Conservation (phyloP, 1,139 yeast genomes). For the Saccharomyces hybrid region DNA sequence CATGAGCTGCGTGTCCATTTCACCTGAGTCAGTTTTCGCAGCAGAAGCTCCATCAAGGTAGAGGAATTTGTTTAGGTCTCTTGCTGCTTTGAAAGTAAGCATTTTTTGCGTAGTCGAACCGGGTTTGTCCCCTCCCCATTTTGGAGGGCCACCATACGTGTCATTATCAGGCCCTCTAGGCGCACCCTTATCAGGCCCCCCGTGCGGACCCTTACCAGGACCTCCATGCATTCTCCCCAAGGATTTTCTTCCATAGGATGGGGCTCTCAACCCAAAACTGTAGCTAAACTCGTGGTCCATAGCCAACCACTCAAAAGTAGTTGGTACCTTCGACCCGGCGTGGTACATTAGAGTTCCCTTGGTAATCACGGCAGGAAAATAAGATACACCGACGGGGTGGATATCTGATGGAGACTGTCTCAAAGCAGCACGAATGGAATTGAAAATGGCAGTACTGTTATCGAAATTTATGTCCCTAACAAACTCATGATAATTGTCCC, state of each 20-base stretch:
- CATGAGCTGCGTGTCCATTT: no score
- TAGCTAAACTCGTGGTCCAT: constrained; percentile 52
- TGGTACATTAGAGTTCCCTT: constrained; percentile 49
- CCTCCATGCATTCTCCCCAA: constrained; percentile 5
- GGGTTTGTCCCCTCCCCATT: no score
- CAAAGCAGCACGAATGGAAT: constrained; percentile 43
- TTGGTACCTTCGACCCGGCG: constrained; percentile 37
- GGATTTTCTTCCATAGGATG: constrained; percentile 18
- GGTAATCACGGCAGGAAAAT: constrained; percentile 50
- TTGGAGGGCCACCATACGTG: no score
- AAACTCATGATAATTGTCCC: constrained; percentile 1
- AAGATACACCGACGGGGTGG: constrained; percentile 50
- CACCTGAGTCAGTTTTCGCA: no score
- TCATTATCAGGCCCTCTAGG: no score
- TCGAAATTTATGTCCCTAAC: constrained; percentile 34
- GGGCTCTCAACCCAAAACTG: constrained; percentile 33
- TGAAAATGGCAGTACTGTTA: constrained; percentile 49
- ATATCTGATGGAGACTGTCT: constrained; percentile 25
- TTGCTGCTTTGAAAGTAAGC: no score
- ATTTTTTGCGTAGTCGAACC: no score
- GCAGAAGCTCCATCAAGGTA: no score
- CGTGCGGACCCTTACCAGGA: not conserved
- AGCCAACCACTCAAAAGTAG: constrained; percentile 28
- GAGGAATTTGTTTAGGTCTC: no score
- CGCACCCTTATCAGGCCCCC: no score